Evolutionary conservation across 2,329 filamentous ascomycete species (phyloP).

Genomic region (Ascochyta rabiei): DNA sequence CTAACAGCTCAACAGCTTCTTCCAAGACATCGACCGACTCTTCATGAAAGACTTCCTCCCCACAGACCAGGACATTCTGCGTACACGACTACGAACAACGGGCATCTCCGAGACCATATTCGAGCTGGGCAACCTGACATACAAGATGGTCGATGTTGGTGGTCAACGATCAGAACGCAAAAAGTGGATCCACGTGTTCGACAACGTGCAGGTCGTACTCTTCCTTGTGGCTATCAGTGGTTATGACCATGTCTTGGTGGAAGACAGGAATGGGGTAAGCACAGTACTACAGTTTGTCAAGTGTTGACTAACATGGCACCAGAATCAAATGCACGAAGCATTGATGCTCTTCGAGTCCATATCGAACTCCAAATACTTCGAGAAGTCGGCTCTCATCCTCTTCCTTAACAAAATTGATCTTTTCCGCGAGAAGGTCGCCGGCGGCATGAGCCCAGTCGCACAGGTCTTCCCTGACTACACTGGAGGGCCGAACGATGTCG

Average conservation of each 20-base stretch:
- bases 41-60: conserved; percentile 78
- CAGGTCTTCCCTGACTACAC: conserved; percentile 58
- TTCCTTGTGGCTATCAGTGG: conserved; percentile 96
- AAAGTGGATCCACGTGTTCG: conserved; percentile 98
- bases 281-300: too few species aligned
- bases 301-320: conserved; percentile 12
- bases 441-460: conserved; percentile 54
- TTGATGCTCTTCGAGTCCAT: conserved; percentile 61
- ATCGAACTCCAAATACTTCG: conserved; percentile 59
- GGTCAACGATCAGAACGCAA: conserved; percentile 91
- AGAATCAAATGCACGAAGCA: conserved; percentile 63
- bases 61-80: conserved; percentile 91
- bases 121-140: conserved; percentile 87
- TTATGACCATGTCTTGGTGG: conserved; percentile 94
- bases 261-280: conserved; percentile 93
- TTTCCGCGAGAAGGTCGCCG: conserved; percentile 57
- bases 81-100: conserved; percentile 87
- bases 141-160: conserved; percentile 96
- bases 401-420: conserved; percentile 62
- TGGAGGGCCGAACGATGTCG: conserved; percentile 53
- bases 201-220: conserved; percentile 88
- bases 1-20: conserved; percentile 68
- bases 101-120: conserved; percentile 96
- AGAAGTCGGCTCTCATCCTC: conserved; percentile 58
- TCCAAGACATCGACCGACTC: conserved; percentile 68